Percentiles rank a stretch among this genome's conserved stretches.
Evolutionary conservation across 1,139 yeast genomes (phyloP).

Genomic region (Lizanozyma gosingica): DNA sequence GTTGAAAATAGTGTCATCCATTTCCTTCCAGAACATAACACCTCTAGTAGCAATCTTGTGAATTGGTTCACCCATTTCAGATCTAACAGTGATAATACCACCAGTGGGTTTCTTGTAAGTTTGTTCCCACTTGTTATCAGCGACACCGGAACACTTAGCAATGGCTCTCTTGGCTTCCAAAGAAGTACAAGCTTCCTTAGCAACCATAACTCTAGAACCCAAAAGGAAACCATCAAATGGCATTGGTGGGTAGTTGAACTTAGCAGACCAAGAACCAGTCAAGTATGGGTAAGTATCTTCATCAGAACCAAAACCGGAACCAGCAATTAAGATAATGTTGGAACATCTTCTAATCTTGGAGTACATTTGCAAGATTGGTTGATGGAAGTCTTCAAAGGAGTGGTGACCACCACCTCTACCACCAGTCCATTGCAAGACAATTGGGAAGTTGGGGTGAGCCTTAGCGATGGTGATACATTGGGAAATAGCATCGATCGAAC

Average conservation of each 20-base stretch:
- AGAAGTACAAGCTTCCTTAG: slow-evolving; percentile 92
- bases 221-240: slow-evolving; percentile 96
- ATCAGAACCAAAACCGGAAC: slow-evolving; percentile 97
- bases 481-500: slow-evolving; percentile 86
- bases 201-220: slow-evolving; percentile 96
- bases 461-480: slow-evolving; percentile 87
- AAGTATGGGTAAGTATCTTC: slow-evolving; percentile 96
- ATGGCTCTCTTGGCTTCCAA: slow-evolving; percentile 90
- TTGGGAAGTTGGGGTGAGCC: slow-evolving; percentile 93
- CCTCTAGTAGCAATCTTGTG: slow-evolving; percentile 98
- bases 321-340: slow-evolving; percentile 86
- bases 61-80: slow-evolving; percentile 99
- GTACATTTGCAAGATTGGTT: slow-evolving; percentile 93
- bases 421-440: slow-evolving; percentile 98
- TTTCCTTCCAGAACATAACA: slow-evolving; percentile 92
- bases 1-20: slow-evolving; percentile 87
- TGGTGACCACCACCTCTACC: slow-evolving; percentile 99
- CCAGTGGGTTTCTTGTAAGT: slow-evolving; percentile 95
- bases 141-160: slow-evolving; percentile 83
- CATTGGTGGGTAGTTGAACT: slow-evolving; percentile 91
- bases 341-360: slow-evolving; percentile 86
- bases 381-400: slow-evolving; percentile 98
- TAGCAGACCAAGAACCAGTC: slow-evolving; percentile 90
- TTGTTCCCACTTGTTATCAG: slow-evolving; percentile 83
- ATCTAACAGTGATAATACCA: slow-evolving; percentile 90